Base-by-base conservation (phyloP, 108 stramenopile species). In the Cylindrotheca fusiformis region DNA sequence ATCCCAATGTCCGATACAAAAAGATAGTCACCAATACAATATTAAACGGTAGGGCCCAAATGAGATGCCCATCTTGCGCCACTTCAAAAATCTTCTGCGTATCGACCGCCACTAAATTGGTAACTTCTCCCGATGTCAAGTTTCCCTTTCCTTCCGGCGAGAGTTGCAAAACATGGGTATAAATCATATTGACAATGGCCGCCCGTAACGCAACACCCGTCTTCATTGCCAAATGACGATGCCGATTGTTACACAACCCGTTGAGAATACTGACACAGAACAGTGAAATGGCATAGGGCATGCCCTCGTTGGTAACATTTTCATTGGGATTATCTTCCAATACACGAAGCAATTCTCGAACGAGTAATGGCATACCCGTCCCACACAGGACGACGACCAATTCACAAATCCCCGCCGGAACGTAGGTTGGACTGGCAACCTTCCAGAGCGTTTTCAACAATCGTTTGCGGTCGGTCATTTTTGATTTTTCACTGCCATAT, bases 41-140 rank as follows among this genome's bases (percentile, higher is more conserved):
- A 29, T 66, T 67, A 1, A 96, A 61, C 4, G 95, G 95, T 18
- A 87, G 65, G 51, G 84, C 75, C 95, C 95, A 96, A 18, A 93
- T 58, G 52, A 94, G 63, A 77, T 96, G 91, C n/a, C 82, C 85
- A 45, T 93, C 90, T 48, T 85, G 88, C 6, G 81, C 66, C 2
- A 88, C 85, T 76, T 93, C 91, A 62, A 75, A 91, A 28, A 93
- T 32, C 53, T 91, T 95, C 63, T 95, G 90, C 0, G 83, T 63
- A 61, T 96, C 95, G n/a, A 89, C 80, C 0, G 86, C 87, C 14
- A 94, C 77, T 5, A 96, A 60, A 27, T 84, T 94, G 47, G 81
- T 81, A 20, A 89, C 71, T 51, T 78, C 71, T 21, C 91, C 95
- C 0, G 84, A 71, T 0, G 88, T 87, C n/a, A 91, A 50, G 17